Percentiles rank a stretch among this genome's conserved stretches.
These are phyloP conservation scores for Dictyostelium intermedium DNA, from an alignment of 78 protist genomes.

Conservation along the genomic window DNA sequence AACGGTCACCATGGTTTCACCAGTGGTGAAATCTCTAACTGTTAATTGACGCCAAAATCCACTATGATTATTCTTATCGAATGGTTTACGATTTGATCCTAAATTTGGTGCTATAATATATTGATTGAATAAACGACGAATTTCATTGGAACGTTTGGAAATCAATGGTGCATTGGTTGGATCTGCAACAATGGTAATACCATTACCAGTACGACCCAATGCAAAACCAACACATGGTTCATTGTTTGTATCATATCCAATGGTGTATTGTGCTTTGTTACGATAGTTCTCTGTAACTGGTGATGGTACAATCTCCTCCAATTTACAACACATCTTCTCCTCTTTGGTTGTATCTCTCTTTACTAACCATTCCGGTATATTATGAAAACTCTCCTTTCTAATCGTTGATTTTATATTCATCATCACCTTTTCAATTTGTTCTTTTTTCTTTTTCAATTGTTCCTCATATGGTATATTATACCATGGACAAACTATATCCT, in stretches of 20 bases:
- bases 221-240: slow-evolving; percentile 73
- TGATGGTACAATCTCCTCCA: slow-evolving; percentile 51
- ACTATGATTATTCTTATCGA: slow-evolving; percentile 56
- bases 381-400: slow-evolving; percentile 13
- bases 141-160: slow-evolving; percentile 24
- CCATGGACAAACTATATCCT: slow-evolving; percentile 67
- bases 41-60: slow-evolving; percentile 83
- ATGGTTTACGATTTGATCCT: slow-evolving; percentile 11
- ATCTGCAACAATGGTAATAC: slow-evolving; percentile 56
- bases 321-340: slow-evolving; percentile 8
- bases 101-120: neutral
- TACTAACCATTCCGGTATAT: slow-evolving; percentile 16
- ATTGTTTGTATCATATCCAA: slow-evolving; percentile 2
- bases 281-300: slow-evolving; percentile 22
- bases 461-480: slow-evolving; percentile 31
- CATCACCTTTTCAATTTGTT: neutral
- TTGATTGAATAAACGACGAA: slow-evolving; percentile 8
- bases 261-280: slow-evolving; percentile 57
- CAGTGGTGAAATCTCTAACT: slow-evolving; percentile 74
- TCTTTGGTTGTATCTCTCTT: neutral
- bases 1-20: slow-evolving; percentile 75
- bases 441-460: slow-evolving; percentile 38
- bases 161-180: slow-evolving; percentile 33
- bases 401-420: neutral
- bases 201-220: slow-evolving; percentile 62